Percentiles rank a stretch among this genome's conserved stretches.
Evolutionary conservation across 1,139 yeast species (phyloP).

Genomic region (Entelexis paramagnoliae): DNA sequence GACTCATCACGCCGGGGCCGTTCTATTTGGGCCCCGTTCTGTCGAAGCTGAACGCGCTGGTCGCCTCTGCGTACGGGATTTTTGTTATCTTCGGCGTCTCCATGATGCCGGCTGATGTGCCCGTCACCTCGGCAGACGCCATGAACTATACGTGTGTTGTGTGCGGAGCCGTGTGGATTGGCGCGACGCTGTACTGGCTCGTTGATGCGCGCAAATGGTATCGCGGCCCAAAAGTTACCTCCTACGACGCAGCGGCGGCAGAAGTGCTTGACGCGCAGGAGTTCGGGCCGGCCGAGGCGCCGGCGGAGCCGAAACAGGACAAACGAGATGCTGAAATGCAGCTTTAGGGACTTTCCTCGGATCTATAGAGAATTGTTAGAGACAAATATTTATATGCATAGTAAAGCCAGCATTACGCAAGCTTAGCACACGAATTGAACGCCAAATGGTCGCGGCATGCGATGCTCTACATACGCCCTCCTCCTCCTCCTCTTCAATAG

Average conservation of each 20-base stretch:
- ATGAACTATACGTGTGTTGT: slow-evolving; percentile 58
- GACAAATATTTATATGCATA: too few species aligned
- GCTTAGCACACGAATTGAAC: too few species aligned
- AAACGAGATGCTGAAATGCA: too few species aligned
- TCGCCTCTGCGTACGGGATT: slow-evolving; percentile 19
- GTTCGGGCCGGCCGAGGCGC: too few species aligned
- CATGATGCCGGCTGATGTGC: slow-evolving; percentile 23
- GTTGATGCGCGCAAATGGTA: slow-evolving; percentile 41
- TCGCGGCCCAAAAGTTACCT: slow-evolving; percentile 39
- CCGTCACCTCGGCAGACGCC: slow-evolving; percentile 24
- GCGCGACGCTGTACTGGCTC: slow-evolving; percentile 40
- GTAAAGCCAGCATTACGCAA: too few species aligned
- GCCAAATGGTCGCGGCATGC: too few species aligned
- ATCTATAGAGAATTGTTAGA: too few species aligned
- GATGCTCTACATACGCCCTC: too few species aligned
- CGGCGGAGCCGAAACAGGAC: too few species aligned
- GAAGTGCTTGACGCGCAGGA: slow-evolving; percentile 16
- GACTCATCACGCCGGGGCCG: slow-evolving; percentile 48
- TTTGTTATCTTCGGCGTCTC: slow-evolving; percentile 23
- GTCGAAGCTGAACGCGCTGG: slow-evolving; percentile 19
- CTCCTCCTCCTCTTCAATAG: too few species aligned
- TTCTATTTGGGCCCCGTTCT: slow-evolving; percentile 45
- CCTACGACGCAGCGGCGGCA: slow-evolving; percentile 6
- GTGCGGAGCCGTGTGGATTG: slow-evolving; percentile 41
- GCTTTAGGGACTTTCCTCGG: too few species aligned